Percentiles rank a stretch among this genome's conserved stretches.
Conservation (phyloP, 805 yeast species). For the Yamadazyma sp. region DNA sequence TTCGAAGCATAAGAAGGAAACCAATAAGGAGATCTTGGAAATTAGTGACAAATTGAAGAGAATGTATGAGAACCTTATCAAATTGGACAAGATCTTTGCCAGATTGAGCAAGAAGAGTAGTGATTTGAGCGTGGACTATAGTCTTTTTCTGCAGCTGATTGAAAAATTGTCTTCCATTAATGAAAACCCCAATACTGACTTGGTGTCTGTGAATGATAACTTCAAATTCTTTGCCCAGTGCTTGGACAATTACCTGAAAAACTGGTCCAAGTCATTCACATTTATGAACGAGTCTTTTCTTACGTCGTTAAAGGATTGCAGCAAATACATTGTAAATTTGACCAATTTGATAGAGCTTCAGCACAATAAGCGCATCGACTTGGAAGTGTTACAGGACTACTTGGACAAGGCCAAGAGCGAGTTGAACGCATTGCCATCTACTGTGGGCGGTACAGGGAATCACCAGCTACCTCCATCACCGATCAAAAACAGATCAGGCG, state of each 20-base stretch:
- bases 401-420: constrained; percentile 69
- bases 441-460: constrained; percentile 9
- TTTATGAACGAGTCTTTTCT: constrained; percentile 77
- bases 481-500: constrained; percentile 25
- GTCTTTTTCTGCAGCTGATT: constrained; percentile 68
- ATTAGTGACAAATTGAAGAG: constrained; percentile 81
- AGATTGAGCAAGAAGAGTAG: constrained; percentile 71
- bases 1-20: constrained; percentile 63
- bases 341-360: constrained; percentile 71
- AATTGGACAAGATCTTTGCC: constrained; percentile 75
- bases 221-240: constrained; percentile 39
- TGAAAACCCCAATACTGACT: constrained; percentile 13
- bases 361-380: constrained; percentile 88
- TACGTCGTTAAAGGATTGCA: constrained; percentile 81
- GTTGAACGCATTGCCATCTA: constrained; percentile 35
- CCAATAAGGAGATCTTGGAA: constrained; percentile 58
- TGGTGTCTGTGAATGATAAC: constrained; percentile 17
- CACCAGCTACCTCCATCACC: constrained; percentile 34
- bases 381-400: constrained; percentile 82
- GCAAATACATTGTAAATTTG: constrained; percentile 56
- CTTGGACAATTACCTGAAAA: constrained; percentile 36
- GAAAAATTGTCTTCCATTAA: constrained; percentile 58
- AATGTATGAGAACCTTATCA: constrained; percentile 76
- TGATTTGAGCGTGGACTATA: constrained; percentile 72
- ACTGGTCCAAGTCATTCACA: constrained; percentile 43